Evolutionary conservation across 352 stramenopile genomes (phyloP), one percentile per base, ranked within the genome.

Genomic region (Pythium volutum): DNA sequence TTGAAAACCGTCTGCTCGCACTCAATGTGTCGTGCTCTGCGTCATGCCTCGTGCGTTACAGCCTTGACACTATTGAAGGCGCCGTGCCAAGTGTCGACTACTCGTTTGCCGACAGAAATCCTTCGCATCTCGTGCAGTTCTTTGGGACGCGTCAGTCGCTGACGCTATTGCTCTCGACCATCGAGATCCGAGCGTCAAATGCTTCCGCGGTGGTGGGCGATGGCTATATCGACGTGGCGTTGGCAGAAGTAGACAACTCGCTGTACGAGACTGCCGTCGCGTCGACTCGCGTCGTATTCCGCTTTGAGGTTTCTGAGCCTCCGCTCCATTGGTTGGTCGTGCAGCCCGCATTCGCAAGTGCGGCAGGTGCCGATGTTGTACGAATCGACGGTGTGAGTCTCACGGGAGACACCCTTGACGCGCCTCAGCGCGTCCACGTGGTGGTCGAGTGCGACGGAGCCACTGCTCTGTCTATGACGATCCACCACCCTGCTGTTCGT

Each of bases 41-140:
- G n/a, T 67, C 52, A 16, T 67, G 59, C 22, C 29, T 61, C 7
- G 8, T 67, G 27, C 38, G 51, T 49, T 62, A 47, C 38, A n/a
- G 39, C 14, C 25, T 49, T 4, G 15, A 22, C 1, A 20, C 1
- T 16, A 25, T 20, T 9, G 46, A 27, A 7, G 1, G 22, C 4
- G 22, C 48, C 31, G 34, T 67, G 12, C 51, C 59, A 15, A 33
- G 50, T n/a, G 59, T 57, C 12, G 36, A 45, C 14, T 67, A 62
- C 22, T 53, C 48, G 3, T 36, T 49, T n/a, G 49, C 51, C 7
- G 6, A 20, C 2, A 42, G 20, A 20, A 2, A 50, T 20, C 51
- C 52, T 14, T 60, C 59, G 22, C 26, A 22, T 8, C 10, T 16
- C 0, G 33, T 57, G 18, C 51, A 51, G 6, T 67, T 62, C 29